Base-by-base conservation (phyloP, 441 rosid species). In the Rhodomyrtus psidioides region DNA sequence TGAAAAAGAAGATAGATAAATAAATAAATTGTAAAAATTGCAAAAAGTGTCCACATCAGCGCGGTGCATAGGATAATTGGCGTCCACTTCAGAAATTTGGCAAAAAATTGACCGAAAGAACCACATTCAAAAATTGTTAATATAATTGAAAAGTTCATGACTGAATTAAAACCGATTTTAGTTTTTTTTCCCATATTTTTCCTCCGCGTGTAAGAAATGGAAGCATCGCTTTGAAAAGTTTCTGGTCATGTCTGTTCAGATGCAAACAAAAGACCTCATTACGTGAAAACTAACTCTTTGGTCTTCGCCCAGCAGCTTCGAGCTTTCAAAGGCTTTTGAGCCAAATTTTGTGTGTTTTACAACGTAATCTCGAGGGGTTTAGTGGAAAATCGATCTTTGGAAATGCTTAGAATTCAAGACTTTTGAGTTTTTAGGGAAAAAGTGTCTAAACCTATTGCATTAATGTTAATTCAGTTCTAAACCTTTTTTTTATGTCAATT, bases 21-120 rank as follows among this genome's bases (percentile, higher is more conserved):
- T 21, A 3, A 30, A 28, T 2, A 19, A 65, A 1, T 9, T 7
- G 4, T 2, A 13, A 59, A 27, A 59, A 59, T 6, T 59, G 5
- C 10, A 3, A 27, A 57, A 14, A 15, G 1, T 3, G 3, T 15
- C 9, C 21, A 7, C 19, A 1, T 27, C 3, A 28, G 12, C 4
- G 5, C 5, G 2, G 2, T 9, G 3, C 2, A 1, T 23, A 9
- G 12, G n/a, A 55, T 1, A 0, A 1, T 6, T 5, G 13, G 2
- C 12, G 1, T 55, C n/a, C n/a, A 23, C 5, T 2, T 55, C 3
- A 9, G 4, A 5, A 60, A 15, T 28, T 27, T 2, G 1, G 1
- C 5, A 12, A 60, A 15, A 15, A 60, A 27, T 60, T 60, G 6
- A 0, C 1, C 1, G 2, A 0, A 15, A 27, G 7, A 7, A 1